These are phyloP conservation scores for Penicillium sp. DNA, from an alignment of 2,329 filamentous ascomycete species.

Conservation along the genomic window DNA sequence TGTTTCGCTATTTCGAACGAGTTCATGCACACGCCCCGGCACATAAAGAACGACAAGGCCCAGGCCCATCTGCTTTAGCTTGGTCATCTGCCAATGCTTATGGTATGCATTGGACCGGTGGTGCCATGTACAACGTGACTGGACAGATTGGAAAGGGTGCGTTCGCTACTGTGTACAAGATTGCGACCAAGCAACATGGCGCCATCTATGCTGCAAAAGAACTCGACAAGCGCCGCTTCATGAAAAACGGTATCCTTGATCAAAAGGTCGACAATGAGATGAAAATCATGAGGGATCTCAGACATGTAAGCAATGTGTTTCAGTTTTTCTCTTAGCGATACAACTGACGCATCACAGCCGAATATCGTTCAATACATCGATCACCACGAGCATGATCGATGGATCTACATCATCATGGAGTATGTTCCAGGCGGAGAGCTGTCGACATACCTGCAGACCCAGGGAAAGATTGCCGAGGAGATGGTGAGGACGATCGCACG, in stretches of 20 bases:
- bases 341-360: slow-evolving; percentile 47
- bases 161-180: slow-evolving; percentile 89
- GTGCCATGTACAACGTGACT: slow-evolving; percentile 77
- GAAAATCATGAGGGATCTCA: slow-evolving; percentile 84
- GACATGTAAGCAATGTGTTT: slow-evolving; percentile 62
- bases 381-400: slow-evolving; percentile 74
- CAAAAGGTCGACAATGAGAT: slow-evolving; percentile 96
- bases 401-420: slow-evolving; percentile 97
- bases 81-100: slow-evolving; percentile 43
- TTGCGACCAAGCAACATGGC: slow-evolving; percentile 82
- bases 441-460: slow-evolving; percentile 64
- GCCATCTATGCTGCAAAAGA: slow-evolving; percentile 87
- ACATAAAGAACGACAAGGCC: slow-evolving; percentile 20
- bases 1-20: slow-evolving; percentile 62
- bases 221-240: slow-evolving; percentile 86
- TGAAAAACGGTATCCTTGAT: slow-evolving; percentile 87
- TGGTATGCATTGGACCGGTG: slow-evolving; percentile 78
- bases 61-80: slow-evolving; percentile 28
- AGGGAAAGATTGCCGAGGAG: slow-evolving; percentile 63
- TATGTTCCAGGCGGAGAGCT: slow-evolving; percentile 80
- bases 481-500: slow-evolving; percentile 68
- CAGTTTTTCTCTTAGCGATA: not conserved
- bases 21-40: slow-evolving; percentile 24
- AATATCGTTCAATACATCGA: slow-evolving; percentile 93
- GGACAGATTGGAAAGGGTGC: slow-evolving; percentile 85